phyloP scores from a whole-genome alignment of 2,329 filamentous ascomycete genomes.

The Colletotrichum tabaci region DNA sequence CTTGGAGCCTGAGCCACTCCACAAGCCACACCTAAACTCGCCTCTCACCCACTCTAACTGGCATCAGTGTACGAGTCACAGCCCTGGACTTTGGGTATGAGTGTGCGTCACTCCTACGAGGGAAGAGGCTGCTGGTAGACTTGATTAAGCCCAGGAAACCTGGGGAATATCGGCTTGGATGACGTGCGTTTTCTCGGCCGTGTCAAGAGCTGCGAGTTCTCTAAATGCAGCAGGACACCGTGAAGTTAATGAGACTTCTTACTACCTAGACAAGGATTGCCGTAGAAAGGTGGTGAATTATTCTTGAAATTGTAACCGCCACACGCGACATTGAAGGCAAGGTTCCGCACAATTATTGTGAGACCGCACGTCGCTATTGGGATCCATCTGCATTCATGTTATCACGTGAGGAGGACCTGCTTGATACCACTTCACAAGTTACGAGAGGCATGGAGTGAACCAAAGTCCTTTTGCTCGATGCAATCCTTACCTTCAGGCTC shows the following conservation, averaged over 20 bases:
- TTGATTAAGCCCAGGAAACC: neutral
- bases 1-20: conserved; percentile 1
- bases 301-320: too few relatives aligned
- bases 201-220: neutral
- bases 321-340: neutral
- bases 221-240: too few relatives aligned
- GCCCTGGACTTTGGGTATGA: neutral
- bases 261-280: neutral
- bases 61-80: conserved; percentile 20
- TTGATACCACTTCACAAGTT: too few relatives aligned
- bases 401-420: too few relatives aligned
- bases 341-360: neutral
- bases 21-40: neutral
- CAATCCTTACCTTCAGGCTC: too few relatives aligned
- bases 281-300: neutral
- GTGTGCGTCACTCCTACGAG: conserved; percentile 20
- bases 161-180: neutral
- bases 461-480: too few relatives aligned
- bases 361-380: neutral
- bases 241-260: neutral
- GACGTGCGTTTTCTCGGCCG: neutral
- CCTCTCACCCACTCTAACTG: conserved; percentile 4
- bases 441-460: too few relatives aligned
- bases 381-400: neutral
- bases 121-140: neutral